Base-by-base conservation (phyloP, 805 yeast genomes). In the Diddensiella santjacobensis region DNA sequence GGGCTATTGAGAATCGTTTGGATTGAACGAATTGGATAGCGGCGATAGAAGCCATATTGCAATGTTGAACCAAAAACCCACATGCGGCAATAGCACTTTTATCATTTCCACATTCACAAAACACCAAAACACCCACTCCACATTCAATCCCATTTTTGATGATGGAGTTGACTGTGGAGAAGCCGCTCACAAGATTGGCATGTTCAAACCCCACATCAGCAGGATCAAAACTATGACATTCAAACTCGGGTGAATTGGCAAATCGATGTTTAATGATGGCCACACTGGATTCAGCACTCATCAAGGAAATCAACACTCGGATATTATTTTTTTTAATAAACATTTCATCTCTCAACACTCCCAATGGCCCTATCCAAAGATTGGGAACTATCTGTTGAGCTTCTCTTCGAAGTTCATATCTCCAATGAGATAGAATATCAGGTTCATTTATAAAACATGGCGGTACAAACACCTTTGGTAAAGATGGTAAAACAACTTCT, bases 291-390 rank as follows among this genome's bases (percentile, higher is more conserved):
- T 37, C 19, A 23, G 30, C 35, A 13, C 22, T 15, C 36, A 51
- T 49, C 20, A 58, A 37, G 2, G 54, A 53, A 13, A 58, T 48
- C 31, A 57, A 38, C 3, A 51, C 49, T 2, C 52, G 44, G 51
- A 76, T 70, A 51, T 72, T 71, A 47, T 71, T 62, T n/a, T 60
- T 55, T 17, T 50, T 45, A 6, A 77, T 54, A 45, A 72, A 70
- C 5, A 62, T 65, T 5, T 57, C 54, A 55, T 73, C 71, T 1
- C 70, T 63, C n/a, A 73, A 58, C 0, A 71, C 65, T 43, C 72
- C 64, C 47, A 73, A 53, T 1, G 80, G 78, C 1, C 81, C 80
- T 24, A 77, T 63, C 66, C 71, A 74, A 2, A 75, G 59, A 40
- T 67, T 62, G 17, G 67, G 66, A 6, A 70, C 60, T 15, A 77